These are phyloP conservation scores for Botryotinia convoluta DNA, from an alignment of 2,329 filamentous ascomycete genomes.

Conservation along the genomic window DNA sequence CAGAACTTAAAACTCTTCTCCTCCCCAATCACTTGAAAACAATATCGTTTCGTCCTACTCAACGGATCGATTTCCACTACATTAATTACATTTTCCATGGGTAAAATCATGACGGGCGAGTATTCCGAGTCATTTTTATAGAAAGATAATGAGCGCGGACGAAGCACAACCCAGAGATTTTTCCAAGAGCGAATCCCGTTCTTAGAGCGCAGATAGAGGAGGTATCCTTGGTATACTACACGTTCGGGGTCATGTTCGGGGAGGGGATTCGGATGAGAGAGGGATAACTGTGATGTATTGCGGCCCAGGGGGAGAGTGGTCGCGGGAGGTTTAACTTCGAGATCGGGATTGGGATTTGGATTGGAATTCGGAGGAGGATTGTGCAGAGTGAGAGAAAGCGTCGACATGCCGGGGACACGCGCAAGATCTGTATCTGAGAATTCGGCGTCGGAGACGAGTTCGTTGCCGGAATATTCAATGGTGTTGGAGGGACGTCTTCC, in stretches of 20 bases:
- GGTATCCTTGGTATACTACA: conserved; percentile 90
- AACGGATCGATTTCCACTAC: conserved; percentile 90
- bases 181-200: conserved; percentile 91
- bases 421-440: conserved; percentile 67
- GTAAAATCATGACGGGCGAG: conserved; percentile 76
- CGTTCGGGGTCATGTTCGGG: conserved; percentile 70
- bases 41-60: conserved; percentile 79
- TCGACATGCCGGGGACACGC: conserved; percentile 40
- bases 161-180: conserved; percentile 86
- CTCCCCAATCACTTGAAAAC: conserved; percentile 90
- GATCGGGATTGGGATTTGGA: neutral
- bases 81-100: conserved; percentile 76
- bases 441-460: conserved; percentile 79
- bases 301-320: conserved; percentile 43
- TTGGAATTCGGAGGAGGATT: conserved; percentile 24
- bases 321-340: conserved; percentile 37
- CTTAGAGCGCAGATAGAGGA: conserved; percentile 80
- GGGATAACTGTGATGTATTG: conserved; percentile 64
- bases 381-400: conserved; percentile 33
- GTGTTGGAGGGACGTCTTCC: conserved; percentile 58
- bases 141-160: conserved; percentile 77
- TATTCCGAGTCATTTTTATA: conserved; percentile 96
- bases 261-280: conserved; percentile 39
- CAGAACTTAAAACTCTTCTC: conserved; percentile 81
- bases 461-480: conserved; percentile 64